Percentiles rank a stretch among this genome's conserved stretches.
phyloP scores from a whole-genome alignment of 2,329 filamentous ascomycete species.

The Arthroderma sp. region DNA sequence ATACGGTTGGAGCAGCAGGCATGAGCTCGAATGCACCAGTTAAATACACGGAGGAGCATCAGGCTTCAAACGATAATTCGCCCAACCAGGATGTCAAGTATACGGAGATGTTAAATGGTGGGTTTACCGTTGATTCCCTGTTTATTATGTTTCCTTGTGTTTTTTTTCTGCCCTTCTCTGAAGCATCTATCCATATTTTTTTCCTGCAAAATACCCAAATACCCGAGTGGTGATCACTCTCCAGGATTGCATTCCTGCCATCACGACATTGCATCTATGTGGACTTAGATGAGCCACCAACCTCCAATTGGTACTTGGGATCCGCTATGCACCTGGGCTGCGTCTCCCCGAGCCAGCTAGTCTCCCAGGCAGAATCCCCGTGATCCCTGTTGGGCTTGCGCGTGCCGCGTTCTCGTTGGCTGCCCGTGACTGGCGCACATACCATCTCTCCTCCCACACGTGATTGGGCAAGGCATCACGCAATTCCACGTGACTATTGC shows the following conservation, averaged over 20 bases:
- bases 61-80: slow-evolving; percentile 12
- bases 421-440: neutral
- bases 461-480: slow-evolving; percentile 1
- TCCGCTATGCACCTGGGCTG: no score
- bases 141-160: neutral
- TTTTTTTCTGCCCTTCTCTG: neutral
- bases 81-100: slow-evolving; percentile 24
- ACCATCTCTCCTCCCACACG: no score
- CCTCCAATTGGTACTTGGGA: no score
- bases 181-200: neutral
- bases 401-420: no score
- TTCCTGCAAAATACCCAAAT: neutral
- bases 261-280: no score
- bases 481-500: slow-evolving; percentile 9
- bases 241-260: no score
- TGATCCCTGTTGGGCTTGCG: no score
- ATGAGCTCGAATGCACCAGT: slow-evolving; percentile 16
- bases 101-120: slow-evolving; percentile 30
- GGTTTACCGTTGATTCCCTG: slow-evolving; percentile 12
- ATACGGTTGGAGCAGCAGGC: slow-evolving; percentile 28
- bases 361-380: no score
- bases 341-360: no score
- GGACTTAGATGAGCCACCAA: no score
- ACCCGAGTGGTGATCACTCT: neutral
- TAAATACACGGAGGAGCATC: slow-evolving; percentile 13